Evolutionary conservation across 805 yeast genomes (phyloP).

Genomic region (Ascoidea rubescens): DNA sequence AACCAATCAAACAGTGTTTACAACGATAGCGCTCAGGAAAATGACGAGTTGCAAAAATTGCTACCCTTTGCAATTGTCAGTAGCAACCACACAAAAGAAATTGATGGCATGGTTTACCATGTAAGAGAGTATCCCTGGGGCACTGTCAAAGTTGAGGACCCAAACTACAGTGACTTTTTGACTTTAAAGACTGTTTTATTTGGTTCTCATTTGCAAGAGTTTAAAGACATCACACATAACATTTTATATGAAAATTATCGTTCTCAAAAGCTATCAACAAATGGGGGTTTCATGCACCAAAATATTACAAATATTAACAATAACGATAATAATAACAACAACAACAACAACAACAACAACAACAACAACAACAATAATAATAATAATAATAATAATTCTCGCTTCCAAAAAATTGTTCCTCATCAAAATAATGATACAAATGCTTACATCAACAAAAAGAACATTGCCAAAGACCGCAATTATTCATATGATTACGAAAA

Average conservation of each 20-base stretch:
- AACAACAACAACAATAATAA: too few relatives aligned
- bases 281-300: not conserved
- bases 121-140: conserved; percentile 62
- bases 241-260: conserved; percentile 67
- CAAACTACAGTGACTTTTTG: conserved; percentile 36
- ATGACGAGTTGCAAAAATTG: conserved; percentile 27
- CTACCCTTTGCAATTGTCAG: conserved; percentile 57
- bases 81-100: conserved; percentile 26
- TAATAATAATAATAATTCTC: too few relatives aligned
- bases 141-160: conserved; percentile 33
- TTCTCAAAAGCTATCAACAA: conserved; percentile 50
- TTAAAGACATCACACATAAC: conserved; percentile 70
- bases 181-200: conserved; percentile 54
- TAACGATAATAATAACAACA: not conserved
- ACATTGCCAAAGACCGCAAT: too few relatives aligned
- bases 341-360: too few relatives aligned
- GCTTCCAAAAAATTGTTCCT: too few relatives aligned
- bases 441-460: too few relatives aligned
- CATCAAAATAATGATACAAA: too few relatives aligned
- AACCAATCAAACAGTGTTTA: not conserved
- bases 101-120: conserved; percentile 24
- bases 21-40: conserved; percentile 14
- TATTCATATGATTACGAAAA: too few relatives aligned
- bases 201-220: conserved; percentile 74
- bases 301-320: not conserved